These are phyloP conservation scores for Yarrowia hollandica DNA, from an alignment of 805 yeast genomes.

Conservation along the genomic window DNA sequence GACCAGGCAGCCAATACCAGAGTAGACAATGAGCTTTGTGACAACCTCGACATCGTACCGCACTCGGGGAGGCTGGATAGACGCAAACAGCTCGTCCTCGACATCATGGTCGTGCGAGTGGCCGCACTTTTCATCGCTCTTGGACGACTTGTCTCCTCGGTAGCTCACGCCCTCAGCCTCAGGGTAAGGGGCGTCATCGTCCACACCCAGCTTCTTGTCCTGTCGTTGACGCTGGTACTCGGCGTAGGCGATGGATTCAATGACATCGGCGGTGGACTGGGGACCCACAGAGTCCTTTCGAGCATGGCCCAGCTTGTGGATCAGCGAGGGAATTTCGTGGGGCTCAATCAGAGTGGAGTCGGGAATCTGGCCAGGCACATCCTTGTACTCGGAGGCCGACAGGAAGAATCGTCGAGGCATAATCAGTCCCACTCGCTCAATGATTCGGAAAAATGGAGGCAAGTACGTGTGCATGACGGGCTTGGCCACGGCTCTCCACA, in stretches of 20 bases:
- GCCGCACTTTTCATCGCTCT: constrained; percentile 10
- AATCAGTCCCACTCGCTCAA: constrained; percentile 42
- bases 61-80: constrained; percentile 40
- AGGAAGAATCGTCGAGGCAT: constrained; percentile 46
- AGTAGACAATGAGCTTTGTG: constrained; percentile 75
- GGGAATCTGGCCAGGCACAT: constrained; percentile 41
- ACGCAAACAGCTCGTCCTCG: constrained; percentile 34
- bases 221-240: constrained; percentile 36
- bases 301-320: constrained; percentile 37
- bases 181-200: constrained; percentile 4
- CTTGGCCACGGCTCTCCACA: constrained; percentile 77
- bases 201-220: constrained; percentile 9
- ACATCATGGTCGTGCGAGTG: constrained; percentile 12
- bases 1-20: constrained; percentile 69
- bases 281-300: constrained; percentile 46
- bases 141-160: constrained; percentile 14
- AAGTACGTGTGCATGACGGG: constrained; percentile 59
- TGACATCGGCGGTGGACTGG: constrained; percentile 46
- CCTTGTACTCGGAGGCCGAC: constrained; percentile 43
- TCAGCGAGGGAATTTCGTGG: constrained; percentile 38
- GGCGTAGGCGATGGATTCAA: constrained; percentile 43
- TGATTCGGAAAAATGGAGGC: constrained; percentile 56
- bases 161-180: constrained; percentile 2
- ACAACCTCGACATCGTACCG: constrained; percentile 74
- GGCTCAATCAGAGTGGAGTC: constrained; percentile 42